Conservation (phyloP, 441 rosid species). For the Corymbia calophylla region DNA sequence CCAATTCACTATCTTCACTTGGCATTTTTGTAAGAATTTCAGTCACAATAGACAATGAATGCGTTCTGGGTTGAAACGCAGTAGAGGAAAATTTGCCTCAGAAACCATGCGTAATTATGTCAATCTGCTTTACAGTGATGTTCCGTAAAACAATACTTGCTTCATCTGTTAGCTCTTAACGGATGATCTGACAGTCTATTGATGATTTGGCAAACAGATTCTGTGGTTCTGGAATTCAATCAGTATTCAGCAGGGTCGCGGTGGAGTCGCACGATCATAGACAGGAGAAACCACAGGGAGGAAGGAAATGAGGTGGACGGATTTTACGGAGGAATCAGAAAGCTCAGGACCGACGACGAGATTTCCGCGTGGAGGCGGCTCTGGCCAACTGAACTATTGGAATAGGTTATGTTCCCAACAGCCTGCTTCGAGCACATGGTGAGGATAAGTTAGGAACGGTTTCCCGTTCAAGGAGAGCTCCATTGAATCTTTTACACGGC, state of each 20-base stretch:
- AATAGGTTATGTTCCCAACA: not conserved
- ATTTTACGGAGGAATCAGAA: slow-evolving; percentile 13
- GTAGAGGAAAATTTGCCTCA: not conserved
- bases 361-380: slow-evolving; percentile 7
- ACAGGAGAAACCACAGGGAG: slow-evolving; percentile 11
- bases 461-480: not conserved
- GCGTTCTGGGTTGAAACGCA: not conserved
- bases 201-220: not conserved
- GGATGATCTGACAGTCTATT: not conserved
- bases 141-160: not conserved
- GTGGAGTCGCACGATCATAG: not conserved
- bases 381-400: slow-evolving; percentile 7
- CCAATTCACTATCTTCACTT: not conserved
- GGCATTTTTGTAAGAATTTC: not conserved
- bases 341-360: slow-evolving; percentile 3
- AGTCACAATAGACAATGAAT: not conserved
- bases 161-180: not conserved
- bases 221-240: slow-evolving; percentile 2
- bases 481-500: not conserved
- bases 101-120: not conserved
- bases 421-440: not conserved
- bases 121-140: not conserved
- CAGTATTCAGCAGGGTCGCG: slow-evolving; percentile 4
- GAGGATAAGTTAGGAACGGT: not conserved
- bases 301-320: slow-evolving; percentile 7